Base-by-base conservation (phyloP, 177 flowering plant genomes). In the Vitis hybrid region DNA sequence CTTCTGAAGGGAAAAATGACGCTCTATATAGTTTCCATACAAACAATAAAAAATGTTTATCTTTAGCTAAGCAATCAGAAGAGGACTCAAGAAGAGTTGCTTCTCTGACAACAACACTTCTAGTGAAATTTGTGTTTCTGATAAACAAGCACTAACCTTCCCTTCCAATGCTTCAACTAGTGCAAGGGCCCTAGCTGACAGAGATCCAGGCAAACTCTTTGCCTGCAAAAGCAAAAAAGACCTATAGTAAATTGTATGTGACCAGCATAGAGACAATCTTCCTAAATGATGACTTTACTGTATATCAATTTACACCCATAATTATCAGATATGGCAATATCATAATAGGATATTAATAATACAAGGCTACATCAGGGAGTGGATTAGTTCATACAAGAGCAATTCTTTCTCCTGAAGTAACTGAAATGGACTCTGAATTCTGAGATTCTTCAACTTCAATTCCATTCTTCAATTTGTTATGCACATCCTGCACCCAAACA, bases 81-180 rank as follows among this genome's bases (percentile, higher is more conserved):
- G 30, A 26, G 30, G 30, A 26, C 30, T 26, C 30, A 26, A 26
- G 30, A 26, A 26, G 30, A 3, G 30, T 26, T 26, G 30, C 30
- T 3, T 26, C 30, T 26, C 30, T 26, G 30, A 26, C 30, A 26
- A 26, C 30, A 0, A 26, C 30, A 26, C 30, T 26, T 26, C 30
- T 26, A 26, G 30, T 26, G 30, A 26, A 26, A 26, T 26, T 15
- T 18, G 4, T 26, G 34, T 12, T 54, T 39, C 2, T 55, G 9
- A 62, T 2, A 21, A 48, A 34, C 12, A 59, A 61, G 3, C 57
- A 75, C 85, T 73, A 2, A 91, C 99, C 96, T 93, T 95, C 71
- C 93, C 99, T 71, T 95, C 99, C 83, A 95, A 82, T 75, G 96
- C 81, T 80, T 93, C 99, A 71, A 86, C 83, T 18, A 87, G 74